phyloP scores from a whole-genome alignment of 257 asterid genomes.

The Solanum dulcamara region DNA sequence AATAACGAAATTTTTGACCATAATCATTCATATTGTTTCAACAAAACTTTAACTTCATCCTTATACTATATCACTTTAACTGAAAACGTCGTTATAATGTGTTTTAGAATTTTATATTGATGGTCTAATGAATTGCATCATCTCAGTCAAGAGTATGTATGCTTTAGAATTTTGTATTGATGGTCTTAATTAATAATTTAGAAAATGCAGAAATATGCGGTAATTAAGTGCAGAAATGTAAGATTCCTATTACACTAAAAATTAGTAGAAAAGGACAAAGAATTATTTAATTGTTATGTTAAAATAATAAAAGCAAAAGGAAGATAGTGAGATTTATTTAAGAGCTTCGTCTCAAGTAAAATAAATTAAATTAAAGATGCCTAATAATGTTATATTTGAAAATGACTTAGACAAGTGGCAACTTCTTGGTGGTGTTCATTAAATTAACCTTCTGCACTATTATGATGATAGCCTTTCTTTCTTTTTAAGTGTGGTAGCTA shows the following conservation, averaged over 20 bases:
- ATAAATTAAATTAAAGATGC: background rate
- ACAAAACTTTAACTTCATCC: no score
- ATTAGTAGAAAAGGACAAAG: background rate
- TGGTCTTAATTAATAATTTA: no score
- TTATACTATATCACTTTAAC: no score
- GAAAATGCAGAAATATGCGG: no score
- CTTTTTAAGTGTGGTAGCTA: background rate
- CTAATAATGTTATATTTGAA: background rate
- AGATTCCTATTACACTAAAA: background rate
- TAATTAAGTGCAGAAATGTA: background rate
- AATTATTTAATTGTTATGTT: background rate
- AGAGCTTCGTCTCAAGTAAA: background rate
- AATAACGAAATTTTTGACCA: background rate
- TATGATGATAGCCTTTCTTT: background rate
- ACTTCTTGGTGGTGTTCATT: background rate
- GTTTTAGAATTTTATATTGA: background rate
- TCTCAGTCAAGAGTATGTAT: no score
- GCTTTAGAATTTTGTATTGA: no score
- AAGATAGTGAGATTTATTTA: background rate
- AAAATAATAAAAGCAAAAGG: background rate
- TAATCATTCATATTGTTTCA: no score
- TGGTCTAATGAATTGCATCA: no score
- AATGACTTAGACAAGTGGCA: background rate
- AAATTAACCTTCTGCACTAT: background rate
- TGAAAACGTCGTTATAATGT: background rate